Evolutionary conservation across 345 rosid genomes (phyloP).

Genomic region (Rhodamnia rubescens): DNA sequence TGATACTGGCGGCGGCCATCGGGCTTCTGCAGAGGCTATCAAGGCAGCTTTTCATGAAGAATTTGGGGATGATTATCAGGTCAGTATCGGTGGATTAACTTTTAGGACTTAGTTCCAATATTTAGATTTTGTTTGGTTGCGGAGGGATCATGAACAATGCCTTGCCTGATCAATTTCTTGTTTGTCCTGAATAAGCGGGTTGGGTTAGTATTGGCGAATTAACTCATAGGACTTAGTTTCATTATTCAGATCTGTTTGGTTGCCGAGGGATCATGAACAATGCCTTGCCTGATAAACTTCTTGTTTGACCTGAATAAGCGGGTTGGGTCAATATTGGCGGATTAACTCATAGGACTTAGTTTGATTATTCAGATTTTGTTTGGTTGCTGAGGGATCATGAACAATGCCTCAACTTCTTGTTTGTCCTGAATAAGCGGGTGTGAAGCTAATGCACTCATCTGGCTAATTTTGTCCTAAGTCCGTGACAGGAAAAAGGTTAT

Average conservation of each 20-base stretch:
- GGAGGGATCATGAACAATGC: background rate
- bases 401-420: background rate
- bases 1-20: conserved; percentile 97
- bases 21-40: conserved; percentile 99
- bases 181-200: background rate
- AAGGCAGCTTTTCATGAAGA: conserved; percentile 73
- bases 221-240: background rate
- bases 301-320: background rate
- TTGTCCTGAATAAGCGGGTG: background rate
- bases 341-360: background rate
- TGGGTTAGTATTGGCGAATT: conserved; percentile 42
- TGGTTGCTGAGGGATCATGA: background rate
- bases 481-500: background rate
- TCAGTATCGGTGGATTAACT: conserved; percentile 15
- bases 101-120: background rate
- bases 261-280: background rate
- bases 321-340: conserved; percentile 40
- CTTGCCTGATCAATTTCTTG: background rate
- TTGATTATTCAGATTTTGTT: background rate
- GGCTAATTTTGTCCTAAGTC: background rate
- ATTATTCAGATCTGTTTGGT: background rate
- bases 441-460: background rate
- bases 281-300: background rate
- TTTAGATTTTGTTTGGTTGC: background rate
- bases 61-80: conserved; percentile 94